Conservation (phyloP, 1,284 basidiomycete species). For the Cutaneotrichosporon sp. region DNA sequence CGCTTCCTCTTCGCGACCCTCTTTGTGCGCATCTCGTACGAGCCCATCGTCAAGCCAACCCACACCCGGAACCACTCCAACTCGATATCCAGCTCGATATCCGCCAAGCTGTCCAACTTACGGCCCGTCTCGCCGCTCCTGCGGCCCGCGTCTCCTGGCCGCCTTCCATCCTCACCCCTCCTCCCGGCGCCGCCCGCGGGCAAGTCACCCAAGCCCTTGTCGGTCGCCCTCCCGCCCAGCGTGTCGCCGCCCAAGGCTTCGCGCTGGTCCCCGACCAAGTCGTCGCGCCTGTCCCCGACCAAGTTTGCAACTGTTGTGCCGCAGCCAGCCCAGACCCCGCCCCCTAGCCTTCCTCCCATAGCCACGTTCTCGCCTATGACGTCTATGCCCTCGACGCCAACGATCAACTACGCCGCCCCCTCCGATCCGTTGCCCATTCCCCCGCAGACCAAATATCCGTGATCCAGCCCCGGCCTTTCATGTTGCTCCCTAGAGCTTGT, state of each 20-base stretch:
- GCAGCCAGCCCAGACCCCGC: neutral
- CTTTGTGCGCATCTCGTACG: conserved; percentile 59
- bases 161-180: neutral
- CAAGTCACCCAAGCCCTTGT: neutral
- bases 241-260: neutral
- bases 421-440: neutral
- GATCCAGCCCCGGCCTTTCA: neutral
- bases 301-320: neutral
- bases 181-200: neutral
- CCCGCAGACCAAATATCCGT: neutral
- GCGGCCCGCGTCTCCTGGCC: neutral
- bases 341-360: neutral
- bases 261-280: too few relatives aligned
- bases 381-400: neutral
- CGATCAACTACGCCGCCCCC: neutral
- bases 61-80: conserved; percentile 64
- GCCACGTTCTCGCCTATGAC: neutral
- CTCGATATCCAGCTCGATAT: conserved; percentile 66
- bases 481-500: neutral
- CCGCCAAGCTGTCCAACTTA: conserved; percentile 49
- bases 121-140: conserved; percentile 9
- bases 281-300: neutral
- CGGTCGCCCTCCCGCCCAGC: neutral
- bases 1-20: conserved; percentile 85
- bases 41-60: conserved; percentile 51